These are phyloP conservation scores for Castanea crenata DNA, from an alignment of 306 rosid species.

Conservation along the genomic window DNA sequence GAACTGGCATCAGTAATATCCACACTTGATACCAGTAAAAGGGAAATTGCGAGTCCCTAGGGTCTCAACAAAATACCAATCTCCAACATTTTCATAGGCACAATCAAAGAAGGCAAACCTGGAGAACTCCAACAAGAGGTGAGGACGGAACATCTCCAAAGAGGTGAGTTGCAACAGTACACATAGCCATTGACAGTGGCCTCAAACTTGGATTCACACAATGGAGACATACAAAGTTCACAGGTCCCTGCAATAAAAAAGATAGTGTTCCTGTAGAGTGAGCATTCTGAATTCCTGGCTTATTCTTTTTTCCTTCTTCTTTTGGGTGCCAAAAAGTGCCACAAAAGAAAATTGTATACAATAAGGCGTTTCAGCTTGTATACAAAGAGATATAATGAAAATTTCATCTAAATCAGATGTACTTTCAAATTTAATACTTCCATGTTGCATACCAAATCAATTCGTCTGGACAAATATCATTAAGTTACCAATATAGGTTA, in stretches of 20 bases:
- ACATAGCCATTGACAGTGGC: constrained; percentile 84
- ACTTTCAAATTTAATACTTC: neutral
- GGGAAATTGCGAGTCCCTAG: neutral
- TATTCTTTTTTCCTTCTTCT: neutral
- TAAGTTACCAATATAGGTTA: neutral
- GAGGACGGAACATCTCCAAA: constrained; percentile 91
- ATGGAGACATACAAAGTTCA: constrained; percentile 62
- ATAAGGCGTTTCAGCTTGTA: neutral
- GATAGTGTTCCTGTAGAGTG: neutral
- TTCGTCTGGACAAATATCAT: neutral
- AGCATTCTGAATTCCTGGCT: constrained; percentile 10
- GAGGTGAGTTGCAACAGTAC: constrained; percentile 77
- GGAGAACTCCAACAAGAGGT: constrained; percentile 84
- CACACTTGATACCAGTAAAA: neutral
- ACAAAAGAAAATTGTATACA: neutral
- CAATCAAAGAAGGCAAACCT: constrained; percentile 41
- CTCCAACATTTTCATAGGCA: neutral
- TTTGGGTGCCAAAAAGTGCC: neutral
- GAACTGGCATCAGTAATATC: neutral
- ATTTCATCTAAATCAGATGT: neutral
- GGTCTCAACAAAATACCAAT: neutral
- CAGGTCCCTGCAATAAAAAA: constrained; percentile 66
- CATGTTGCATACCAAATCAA: neutral
- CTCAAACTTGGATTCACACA: constrained; percentile 79
- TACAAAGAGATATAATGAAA: neutral